Evolutionary conservation across 176 grass and related monocot species (phyloP), one percentile per base, ranked within the genome.

Genomic region (Elymus sibiricus): DNA sequence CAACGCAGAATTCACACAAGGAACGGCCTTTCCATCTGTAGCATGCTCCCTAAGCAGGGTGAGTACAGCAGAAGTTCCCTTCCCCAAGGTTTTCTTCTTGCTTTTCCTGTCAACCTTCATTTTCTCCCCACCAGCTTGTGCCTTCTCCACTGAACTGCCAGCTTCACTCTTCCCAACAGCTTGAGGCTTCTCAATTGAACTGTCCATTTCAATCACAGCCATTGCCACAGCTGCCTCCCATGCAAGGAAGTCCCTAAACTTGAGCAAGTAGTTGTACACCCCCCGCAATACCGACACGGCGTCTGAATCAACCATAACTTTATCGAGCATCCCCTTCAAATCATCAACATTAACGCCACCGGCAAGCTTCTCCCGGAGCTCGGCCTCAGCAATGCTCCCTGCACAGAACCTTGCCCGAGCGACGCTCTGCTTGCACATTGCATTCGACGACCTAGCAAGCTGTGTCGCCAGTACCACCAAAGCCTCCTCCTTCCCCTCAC

Each of bases 71-170:
- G 90, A 87, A 34, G 92, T 96, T 5, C 97, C 97, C 85, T 90
- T 99, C 14, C 94, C 97, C 89, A 96, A 81, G 5, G 97, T 93
- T 85, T 96, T 99, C 85, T 96, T 99, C 87, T 96, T 94, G 75
- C 39, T 85, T 84, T 95, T 95, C 83, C 92, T 98, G 64, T 98
- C 93, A 14, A 60, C 97, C 87, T 92, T 96, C 22, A 22, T 32
- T 75, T 86, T 90, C 32, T 93, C 86, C 72, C 88, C 71, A 73
- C 79, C 74, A 87, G 53, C 42, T 64, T 84, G 88, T 34, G 67
- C 74, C 80, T 93, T 99, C 79, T 99, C 94, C 76, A 74, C 81
- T 64, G 94, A 96, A 83, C 87, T 86, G 78, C 83, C 80, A 0
- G 11, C 89, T 83, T 91, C 97, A 46, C 80, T 90, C 27, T 91